Evolutionary conservation across 257 asterid genomes (phyloP).

Genomic region (Capsicum pubescens): DNA sequence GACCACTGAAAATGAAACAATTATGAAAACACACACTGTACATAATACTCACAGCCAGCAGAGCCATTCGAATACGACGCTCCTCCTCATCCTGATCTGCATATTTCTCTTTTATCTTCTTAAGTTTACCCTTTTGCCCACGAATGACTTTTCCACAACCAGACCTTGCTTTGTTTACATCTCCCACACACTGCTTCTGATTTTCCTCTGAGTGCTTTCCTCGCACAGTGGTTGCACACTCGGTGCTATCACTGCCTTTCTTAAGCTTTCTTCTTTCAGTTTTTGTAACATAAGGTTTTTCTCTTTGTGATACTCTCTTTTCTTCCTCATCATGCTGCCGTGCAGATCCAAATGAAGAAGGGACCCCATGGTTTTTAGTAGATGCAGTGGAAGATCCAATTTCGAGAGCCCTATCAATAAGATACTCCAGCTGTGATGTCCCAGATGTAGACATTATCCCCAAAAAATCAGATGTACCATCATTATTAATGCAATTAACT

Average conservation of each 20-base stretch:
- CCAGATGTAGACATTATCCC: slow-evolving; percentile 45
- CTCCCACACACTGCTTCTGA: slow-evolving; percentile 43
- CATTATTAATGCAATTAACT: slow-evolving; percentile 38
- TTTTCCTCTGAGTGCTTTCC: slow-evolving; percentile 47
- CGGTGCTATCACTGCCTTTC: slow-evolving; percentile 71
- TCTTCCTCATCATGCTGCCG: slow-evolving; percentile 47
- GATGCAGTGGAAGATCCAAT: slow-evolving; percentile 79
- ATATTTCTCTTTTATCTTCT: slow-evolving; percentile 95
- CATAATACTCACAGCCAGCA: slow-evolving; percentile 72
- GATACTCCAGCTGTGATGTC: slow-evolving; percentile 74
- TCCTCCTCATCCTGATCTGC: slow-evolving; percentile 99
- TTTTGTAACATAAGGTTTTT: slow-evolving; percentile 84
- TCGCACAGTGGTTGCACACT: slow-evolving; percentile 40
- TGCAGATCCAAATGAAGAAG: slow-evolving; percentile 48
- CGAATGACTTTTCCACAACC: slow-evolving; percentile 71
- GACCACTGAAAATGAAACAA: not conserved
- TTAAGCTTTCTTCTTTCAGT: slow-evolving; percentile 93
- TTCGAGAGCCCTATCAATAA: slow-evolving; percentile 93
- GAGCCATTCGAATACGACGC: slow-evolving; percentile 81
- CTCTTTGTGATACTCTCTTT: slow-evolving; percentile 56
- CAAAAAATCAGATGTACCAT: slow-evolving; percentile 42
- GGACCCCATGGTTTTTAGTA: slow-evolving; percentile 63
- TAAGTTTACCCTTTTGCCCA: slow-evolving; percentile 89
- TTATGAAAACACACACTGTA: not conserved
- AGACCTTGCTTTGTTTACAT: slow-evolving; percentile 46